Evolutionary conservation across 2,329 filamentous ascomycete genomes (phyloP), one percentile per base, ranked within the genome.

Genomic region (Exophiala sp.): DNA sequence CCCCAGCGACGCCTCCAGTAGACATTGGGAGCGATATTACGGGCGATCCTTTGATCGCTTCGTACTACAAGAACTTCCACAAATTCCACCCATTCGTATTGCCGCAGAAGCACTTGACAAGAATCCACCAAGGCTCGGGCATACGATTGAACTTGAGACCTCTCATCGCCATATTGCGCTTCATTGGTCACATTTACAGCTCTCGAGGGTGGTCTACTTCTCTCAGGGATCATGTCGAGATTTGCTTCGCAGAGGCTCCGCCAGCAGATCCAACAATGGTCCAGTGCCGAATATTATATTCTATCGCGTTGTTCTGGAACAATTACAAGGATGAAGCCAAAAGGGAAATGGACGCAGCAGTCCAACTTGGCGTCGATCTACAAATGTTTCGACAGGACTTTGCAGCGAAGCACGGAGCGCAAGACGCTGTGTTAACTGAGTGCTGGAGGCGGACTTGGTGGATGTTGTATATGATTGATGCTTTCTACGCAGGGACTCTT

Each of bases 271-370:
- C 55, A n/a, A 44, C 52, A 53, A 84, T 86, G 64, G 83, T 95
- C 0, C 91, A 96, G 71, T 85, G 89, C 2, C 78, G 94, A 66
- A 72, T 95, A 41, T 75, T 96, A 3, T 80, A 90, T 50, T 79
- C 90, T 18, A 85, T 96, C 58, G 85, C 85, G 0, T 76, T 95
- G 6, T 89, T 96, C 66, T 88, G 89, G 4, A 84, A 81, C 60
- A 87, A 86, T 64, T 80, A 91, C 60, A 84, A 87, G 40, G 79
- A 83, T 21, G 83, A 83, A 65, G 86, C 89, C 0, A 78, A 83
- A 9, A 77, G 85, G 43, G 78, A 89, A 14, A 62, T 65, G 35
- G 58, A 64, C 33, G 10, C 11, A 8, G 64, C 65, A n/a, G 55
- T 57, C 5, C 34, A 38, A n/a, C 46, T 64, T 6, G 66, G 62